These are phyloP conservation scores for Lodderomyces orthopsilosis DNA, from an alignment of 1,139 yeast genomes.

Conservation along the genomic window DNA sequence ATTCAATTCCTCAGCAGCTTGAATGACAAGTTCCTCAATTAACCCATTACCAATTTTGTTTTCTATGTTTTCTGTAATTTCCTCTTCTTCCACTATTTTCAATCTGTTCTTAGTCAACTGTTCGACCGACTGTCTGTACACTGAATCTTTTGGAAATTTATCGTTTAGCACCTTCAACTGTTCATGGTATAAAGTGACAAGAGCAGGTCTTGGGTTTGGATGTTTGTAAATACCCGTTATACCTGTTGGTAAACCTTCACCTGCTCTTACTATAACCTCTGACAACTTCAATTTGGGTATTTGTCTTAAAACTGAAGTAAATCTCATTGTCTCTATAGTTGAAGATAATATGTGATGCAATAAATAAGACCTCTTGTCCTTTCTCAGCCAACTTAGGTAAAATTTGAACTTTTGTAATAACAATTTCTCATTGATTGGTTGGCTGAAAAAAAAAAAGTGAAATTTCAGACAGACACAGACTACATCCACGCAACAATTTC, in stretches of 20 bases:
- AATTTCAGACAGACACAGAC: not conserved
- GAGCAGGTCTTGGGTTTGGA: constrained; percentile 82
- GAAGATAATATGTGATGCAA: not conserved
- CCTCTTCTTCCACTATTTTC: constrained; percentile 61
- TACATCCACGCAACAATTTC: not conserved
- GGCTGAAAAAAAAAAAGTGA: constrained; percentile 11
- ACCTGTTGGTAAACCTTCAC: constrained; percentile 75
- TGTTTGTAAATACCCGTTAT: constrained; percentile 75
- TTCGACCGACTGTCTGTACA: constrained; percentile 76
- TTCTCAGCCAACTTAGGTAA: too few species aligned
- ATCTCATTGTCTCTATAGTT: constrained; percentile 30
- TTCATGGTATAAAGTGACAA: constrained; percentile 65
- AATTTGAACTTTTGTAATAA: not conserved
- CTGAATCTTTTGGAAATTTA: constrained; percentile 66
- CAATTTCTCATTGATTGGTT: constrained; percentile 11
- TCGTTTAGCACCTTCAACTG: constrained; percentile 59
- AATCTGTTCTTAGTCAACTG: constrained; percentile 70
- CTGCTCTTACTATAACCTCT: constrained; percentile 62
- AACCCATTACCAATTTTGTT: constrained; percentile 76
- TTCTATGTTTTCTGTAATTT: constrained; percentile 68
- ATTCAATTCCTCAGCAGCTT: constrained; percentile 78
- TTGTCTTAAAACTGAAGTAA: constrained; percentile 45
- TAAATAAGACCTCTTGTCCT: too few species aligned
- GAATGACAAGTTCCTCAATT: constrained; percentile 77
- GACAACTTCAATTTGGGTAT: constrained; percentile 20